A percentile compares a stretch with the other conserved stretches of the same genome.
Conservation (phyloP, 2,329 filamentous ascomycete species). For the Allantophomopsis lycopodina region DNA sequence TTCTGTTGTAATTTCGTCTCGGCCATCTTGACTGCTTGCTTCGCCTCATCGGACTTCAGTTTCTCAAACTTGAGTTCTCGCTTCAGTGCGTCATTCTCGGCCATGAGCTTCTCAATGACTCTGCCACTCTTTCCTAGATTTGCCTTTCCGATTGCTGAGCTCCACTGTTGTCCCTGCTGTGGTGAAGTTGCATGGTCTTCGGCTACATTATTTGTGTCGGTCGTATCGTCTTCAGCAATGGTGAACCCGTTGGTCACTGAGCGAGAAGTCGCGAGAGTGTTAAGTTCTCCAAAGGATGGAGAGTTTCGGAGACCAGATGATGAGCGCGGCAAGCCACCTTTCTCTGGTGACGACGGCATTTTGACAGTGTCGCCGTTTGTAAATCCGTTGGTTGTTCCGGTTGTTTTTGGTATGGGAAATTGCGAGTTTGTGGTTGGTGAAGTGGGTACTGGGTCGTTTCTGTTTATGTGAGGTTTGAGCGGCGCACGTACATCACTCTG, state of each 20-base stretch:
- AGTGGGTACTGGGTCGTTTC: too few relatives aligned
- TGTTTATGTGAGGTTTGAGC: too few relatives aligned
- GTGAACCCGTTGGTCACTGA: slow-evolving; percentile 9
- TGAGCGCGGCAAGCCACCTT: too few relatives aligned
- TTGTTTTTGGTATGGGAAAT: too few relatives aligned
- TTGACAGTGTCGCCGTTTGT: too few relatives aligned
- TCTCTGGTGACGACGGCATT: too few relatives aligned
- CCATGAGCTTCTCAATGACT: slow-evolving; percentile 70
- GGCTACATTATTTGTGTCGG: neutral
- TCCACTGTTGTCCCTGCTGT: slow-evolving; percentile 28
- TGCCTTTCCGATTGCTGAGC: slow-evolving; percentile 55
- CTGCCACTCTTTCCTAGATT: slow-evolving; percentile 61
- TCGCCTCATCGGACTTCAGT: slow-evolving; percentile 55
- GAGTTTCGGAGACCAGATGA: too few relatives aligned
- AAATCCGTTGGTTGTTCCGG: too few relatives aligned
- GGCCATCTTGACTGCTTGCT: slow-evolving; percentile 50
- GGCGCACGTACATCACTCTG: too few relatives aligned
- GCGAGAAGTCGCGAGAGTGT: slow-evolving; percentile 4
- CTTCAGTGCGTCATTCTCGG: slow-evolving; percentile 66
- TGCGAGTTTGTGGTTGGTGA: too few relatives aligned
- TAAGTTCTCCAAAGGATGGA: neutral
- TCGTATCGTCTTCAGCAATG: slow-evolving; percentile 6
- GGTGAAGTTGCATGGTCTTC: slow-evolving; percentile 1
- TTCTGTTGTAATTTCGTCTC: slow-evolving; percentile 61
- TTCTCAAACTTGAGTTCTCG: slow-evolving; percentile 57